Base-by-base conservation (phyloP, 495 filamentous ascomycete species). In the Echria macrotheca region DNA sequence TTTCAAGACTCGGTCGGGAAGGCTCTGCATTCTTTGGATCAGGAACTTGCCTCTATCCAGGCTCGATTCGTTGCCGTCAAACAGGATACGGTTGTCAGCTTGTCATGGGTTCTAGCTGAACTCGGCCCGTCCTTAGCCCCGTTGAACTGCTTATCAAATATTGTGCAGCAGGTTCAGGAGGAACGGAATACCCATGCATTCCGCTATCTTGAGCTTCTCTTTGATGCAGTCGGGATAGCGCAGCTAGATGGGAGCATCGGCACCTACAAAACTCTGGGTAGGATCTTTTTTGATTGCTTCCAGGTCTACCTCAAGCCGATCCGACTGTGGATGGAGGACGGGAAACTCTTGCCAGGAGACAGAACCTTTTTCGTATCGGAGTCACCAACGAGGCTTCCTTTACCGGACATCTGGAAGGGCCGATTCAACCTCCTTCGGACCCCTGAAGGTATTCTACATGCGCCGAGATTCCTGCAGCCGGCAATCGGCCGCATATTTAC, bases 311-410 rank as follows among this genome's bases (percentile, higher is more conserved):
- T 91, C 22, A 80, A 78, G 10, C 87, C 89, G 0, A 81, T 96
- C 22, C 75, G 82, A 22, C 64, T 70, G 2, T 98, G 93, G 93
- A 93, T 95, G 84, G 83, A 89, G 55, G 75, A 76, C 32, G 91
- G 91, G 1, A 77, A 82, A 44, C 66, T 95, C 10, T 70, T 75
- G n/a, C 54, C 72, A 2, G 68, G 69, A 1, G 80, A 89, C 53
- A 71, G 76, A 23, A 73, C 76, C 0, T 91, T 95, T 59, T 95
- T 96, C 56, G 74, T 96, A n/a, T 67, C 68, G 0, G 74, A 83
- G 41, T 69, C 70, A 10, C 61, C 71, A 9, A 71, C 72, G 3
- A 72, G 81, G 32, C 74, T 78, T 28, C 81, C 89, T 22, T 61
- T 81, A 10, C 70, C 74, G 14, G 79, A 77, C 8, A 63, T 91